Conservation (phyloP, 768 basidiomycete genomes). For the Lactarius akahatsu region DNA sequence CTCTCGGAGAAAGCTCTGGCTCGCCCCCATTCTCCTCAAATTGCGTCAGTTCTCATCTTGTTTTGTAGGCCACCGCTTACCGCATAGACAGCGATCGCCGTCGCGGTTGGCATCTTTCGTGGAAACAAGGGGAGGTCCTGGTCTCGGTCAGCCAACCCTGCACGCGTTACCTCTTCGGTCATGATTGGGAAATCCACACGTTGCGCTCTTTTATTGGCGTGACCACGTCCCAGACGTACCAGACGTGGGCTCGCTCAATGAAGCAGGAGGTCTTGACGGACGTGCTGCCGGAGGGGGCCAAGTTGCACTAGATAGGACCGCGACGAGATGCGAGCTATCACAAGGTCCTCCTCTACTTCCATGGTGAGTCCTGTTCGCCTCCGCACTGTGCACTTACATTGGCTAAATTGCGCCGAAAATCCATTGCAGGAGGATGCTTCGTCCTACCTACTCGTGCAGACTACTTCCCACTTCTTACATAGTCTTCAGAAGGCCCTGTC, state of each 20-base stretch:
- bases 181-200: conserved; percentile 4
- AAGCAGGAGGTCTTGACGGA: conserved; percentile 14
- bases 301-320: conserved; percentile 18
- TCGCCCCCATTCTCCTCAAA: background rate
- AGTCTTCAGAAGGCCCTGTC: conserved; percentile 1
- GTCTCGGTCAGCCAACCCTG: conserved; percentile 2
- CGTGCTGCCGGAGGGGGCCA: background rate
- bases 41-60: conserved; percentile 5
- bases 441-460: background rate
- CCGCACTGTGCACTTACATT: too few relatives aligned
- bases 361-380: background rate
- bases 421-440: conserved; percentile 8
- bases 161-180: conserved; percentile 6
- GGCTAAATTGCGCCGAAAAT: background rate
- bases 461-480: background rate
- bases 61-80: background rate
- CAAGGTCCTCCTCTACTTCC: conserved; percentile 11
- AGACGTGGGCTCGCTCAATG: background rate
- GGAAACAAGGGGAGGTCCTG: conserved; percentile 17
- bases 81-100: conserved; percentile 7
- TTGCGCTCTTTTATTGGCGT: conserved; percentile 4
- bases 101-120: conserved; percentile 17
- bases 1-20: conserved; percentile 4
- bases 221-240: conserved; percentile 11
- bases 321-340: conserved; percentile 12